Base-by-base conservation (phyloP, 2,329 filamentous ascomycete genomes). In the Verruconis gallopava region DNA sequence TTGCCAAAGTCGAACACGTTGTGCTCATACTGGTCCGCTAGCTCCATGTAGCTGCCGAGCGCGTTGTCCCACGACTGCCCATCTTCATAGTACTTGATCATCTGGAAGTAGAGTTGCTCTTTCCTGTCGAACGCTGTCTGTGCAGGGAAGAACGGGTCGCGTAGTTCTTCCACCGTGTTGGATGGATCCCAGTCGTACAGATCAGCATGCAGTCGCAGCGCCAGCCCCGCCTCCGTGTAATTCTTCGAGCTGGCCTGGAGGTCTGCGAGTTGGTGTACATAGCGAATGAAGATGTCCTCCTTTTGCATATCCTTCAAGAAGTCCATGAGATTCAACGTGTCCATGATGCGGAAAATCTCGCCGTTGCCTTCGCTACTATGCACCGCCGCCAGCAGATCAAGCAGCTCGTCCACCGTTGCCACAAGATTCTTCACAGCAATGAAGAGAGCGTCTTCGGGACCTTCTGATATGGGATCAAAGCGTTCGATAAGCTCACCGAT, bases 281-380 rank as follows among this genome's bases (percentile, higher is more conserved):
- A 95, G 49, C 86, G 81, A 49, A 94, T 82, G 59, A 94, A 96
- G 44, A 95, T 94, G 53, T 95, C 88, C 57, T 94, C 86, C 55
- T 93, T 93, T 50, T 93, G 84, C 81, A 95, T 93, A 55, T 95
- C 86, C 49, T 86, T 82, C 51, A 96, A 72, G 62, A 95, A 96
- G 51, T 95, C 85, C 88, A 96, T 95, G 19, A 96, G 67, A 43
- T 85, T 77, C 40, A 96, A 66, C 1, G 85, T 85, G 58, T 95
- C 86, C 60, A 94, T 84, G 49, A 93, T 82, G 46, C 83, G 77
- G 5, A 81, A 81, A 1, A 83, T 79, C 54, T 94, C 85, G 35
- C 77, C 81, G 3, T 69, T 73, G 28, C 68, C 71, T 41, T 84
- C 84, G 1, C 79, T 79, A 50, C 81, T 81, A 56, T 95, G 85